Evolutionary conservation across 495 filamentous ascomycete species (phyloP).

Genomic region (Aspergillus egyptiacus): DNA sequence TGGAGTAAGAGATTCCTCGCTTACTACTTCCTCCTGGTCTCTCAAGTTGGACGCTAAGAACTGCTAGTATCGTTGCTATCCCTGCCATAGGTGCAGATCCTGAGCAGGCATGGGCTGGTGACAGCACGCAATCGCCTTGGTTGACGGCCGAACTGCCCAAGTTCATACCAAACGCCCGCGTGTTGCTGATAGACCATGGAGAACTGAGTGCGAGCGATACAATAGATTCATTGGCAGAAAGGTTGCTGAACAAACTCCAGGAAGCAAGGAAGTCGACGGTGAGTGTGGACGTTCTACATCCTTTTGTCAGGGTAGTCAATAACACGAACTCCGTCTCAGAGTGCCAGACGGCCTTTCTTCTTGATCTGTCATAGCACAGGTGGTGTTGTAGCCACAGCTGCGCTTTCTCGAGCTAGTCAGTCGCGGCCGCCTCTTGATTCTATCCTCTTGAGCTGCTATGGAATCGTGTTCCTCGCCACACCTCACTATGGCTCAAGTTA

Average conservation of each 20-base stretch:
- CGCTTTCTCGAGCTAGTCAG: conserved; percentile 46
- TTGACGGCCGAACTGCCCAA: conserved; percentile 12
- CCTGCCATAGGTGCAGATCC: conserved; percentile 41
- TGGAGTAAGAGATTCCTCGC: conserved; percentile 31
- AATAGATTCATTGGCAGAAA: conserved; percentile 44
- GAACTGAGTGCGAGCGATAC: conserved; percentile 40
- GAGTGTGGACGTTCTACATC: background rate
- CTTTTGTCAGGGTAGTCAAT: background rate
- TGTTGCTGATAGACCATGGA: conserved; percentile 53
- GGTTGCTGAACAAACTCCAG: conserved; percentile 43
- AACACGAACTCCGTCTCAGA: conserved; percentile 10
- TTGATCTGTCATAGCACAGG: conserved; percentile 64
- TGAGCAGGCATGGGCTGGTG: conserved; percentile 29
- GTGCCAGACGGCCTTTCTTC: conserved; percentile 46
- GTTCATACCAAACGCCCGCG: conserved; percentile 38
- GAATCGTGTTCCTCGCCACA: conserved; percentile 54
- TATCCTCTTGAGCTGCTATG: conserved; percentile 53
- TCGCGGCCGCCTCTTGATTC: conserved; percentile 29
- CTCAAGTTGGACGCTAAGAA: background rate
- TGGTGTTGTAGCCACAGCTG: conserved; percentile 53
- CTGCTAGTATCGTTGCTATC: conserved; percentile 36
- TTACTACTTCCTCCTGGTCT: background rate
- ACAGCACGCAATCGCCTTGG: conserved; percentile 7
- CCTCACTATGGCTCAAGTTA: conserved; percentile 63
- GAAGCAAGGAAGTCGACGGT: conserved; percentile 30